Evolutionary conservation across 495 filamentous ascomycete genomes (phyloP).

Genomic region (Mytilinidion resinicola): DNA sequence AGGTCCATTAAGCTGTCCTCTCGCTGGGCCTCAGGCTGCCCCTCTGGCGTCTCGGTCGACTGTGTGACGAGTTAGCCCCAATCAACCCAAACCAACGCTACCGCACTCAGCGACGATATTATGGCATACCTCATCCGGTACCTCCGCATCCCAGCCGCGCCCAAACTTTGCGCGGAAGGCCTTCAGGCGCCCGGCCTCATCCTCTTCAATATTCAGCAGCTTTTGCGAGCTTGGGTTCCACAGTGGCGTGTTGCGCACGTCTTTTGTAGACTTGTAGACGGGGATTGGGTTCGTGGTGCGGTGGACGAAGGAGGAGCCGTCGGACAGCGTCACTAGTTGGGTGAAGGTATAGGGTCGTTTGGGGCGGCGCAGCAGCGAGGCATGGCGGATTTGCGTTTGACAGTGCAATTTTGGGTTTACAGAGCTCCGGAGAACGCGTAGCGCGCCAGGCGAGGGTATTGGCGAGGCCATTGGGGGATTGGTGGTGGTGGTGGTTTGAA

Average conservation of each 20-base stretch:
- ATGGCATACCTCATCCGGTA: conserved; percentile 24
- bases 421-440: conserved; percentile 14
- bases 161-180: conserved; percentile 84
- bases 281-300: conserved; percentile 82
- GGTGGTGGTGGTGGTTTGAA: background rate
- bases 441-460: conserved; percentile 22
- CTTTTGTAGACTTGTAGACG: conserved; percentile 70
- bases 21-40: conserved; percentile 1
- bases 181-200: conserved; percentile 85
- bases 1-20: conserved; percentile 23
- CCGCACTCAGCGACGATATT: background rate
- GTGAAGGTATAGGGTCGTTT: conserved; percentile 94
- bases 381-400: conserved; percentile 57
- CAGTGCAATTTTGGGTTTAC: conserved; percentile 25
- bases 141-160: conserved; percentile 66
- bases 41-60: background rate
- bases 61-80: background rate
- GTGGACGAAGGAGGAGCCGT: conserved; percentile 78
- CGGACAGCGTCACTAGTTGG: conserved; percentile 87
- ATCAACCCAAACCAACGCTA: background rate
- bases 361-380: conserved; percentile 80
- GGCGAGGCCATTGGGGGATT: conserved; percentile 19
- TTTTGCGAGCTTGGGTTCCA: conserved; percentile 82
- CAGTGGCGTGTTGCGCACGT: conserved; percentile 77
- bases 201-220: conserved; percentile 81